Evolutionary conservation across 805 yeast genomes (phyloP).

Genomic region (Lipomyces sp.): DNA sequence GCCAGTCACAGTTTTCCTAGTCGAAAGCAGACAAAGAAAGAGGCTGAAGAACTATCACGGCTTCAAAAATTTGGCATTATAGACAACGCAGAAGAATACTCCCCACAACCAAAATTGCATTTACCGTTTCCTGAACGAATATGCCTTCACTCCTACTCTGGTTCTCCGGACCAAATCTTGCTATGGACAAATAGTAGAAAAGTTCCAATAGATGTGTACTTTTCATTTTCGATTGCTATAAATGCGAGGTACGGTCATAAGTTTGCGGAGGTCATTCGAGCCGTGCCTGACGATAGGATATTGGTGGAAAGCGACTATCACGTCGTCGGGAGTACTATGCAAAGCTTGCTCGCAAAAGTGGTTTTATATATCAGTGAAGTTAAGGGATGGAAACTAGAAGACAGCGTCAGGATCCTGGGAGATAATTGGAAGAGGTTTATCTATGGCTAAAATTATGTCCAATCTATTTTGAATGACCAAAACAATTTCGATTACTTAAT

Average conservation of each 20-base stretch:
- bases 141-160: slow-evolving; percentile 82
- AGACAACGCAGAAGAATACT: neutral
- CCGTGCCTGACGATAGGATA: slow-evolving; percentile 41
- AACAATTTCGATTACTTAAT: neutral
- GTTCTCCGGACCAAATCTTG: slow-evolving; percentile 67
- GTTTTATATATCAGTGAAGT: slow-evolving; percentile 16
- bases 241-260: slow-evolving; percentile 41
- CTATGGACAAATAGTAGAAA: slow-evolving; percentile 44
- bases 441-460: slow-evolving; percentile 8
- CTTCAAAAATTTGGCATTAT: neutral
- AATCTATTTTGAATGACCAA: neutral
- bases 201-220: slow-evolving; percentile 40
- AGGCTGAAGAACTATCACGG: neutral
- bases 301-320: slow-evolving; percentile 56
- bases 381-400: slow-evolving; percentile 26
- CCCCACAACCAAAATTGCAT: slow-evolving; percentile 6
- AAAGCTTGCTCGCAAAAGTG: slow-evolving; percentile 18
- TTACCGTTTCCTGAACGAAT: slow-evolving; percentile 37
- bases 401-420: slow-evolving; percentile 19
- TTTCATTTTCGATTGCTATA: slow-evolving; percentile 55
- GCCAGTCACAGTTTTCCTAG: slow-evolving; percentile 13
- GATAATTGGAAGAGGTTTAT: slow-evolving; percentile 18
- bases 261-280: slow-evolving; percentile 34
- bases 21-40: slow-evolving; percentile 3
- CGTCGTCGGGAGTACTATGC: slow-evolving; percentile 34